Percentiles rank a stretch among this genome's conserved stretches.
Evolutionary conservation across 75 land plant genomes (phyloP).

Genomic region (Picea sitchensis): DNA sequence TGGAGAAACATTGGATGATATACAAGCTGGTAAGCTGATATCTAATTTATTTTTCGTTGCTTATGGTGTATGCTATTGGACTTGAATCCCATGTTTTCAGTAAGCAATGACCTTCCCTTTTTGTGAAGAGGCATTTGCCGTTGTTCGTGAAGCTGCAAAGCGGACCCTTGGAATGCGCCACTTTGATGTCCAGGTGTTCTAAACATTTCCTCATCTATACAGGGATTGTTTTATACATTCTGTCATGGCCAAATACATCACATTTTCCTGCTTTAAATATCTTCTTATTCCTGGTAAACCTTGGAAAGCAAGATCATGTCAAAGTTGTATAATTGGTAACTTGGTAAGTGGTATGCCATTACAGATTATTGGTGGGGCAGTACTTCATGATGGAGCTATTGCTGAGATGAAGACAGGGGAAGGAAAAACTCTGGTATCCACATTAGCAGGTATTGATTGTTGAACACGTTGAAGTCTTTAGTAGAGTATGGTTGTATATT

Average conservation of each 20-base stretch:
- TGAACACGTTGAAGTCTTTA: not conserved
- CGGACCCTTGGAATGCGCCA: constrained; percentile 99
- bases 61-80: not conserved
- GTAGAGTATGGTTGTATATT: not conserved
- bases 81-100: not conserved
- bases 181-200: constrained; percentile 96
- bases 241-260: not conserved
- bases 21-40: constrained; percentile 79
- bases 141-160: constrained; percentile 97
- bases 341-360: constrained; percentile 3
- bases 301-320: not conserved
- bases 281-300: not conserved
- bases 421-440: constrained; percentile 97
- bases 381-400: constrained; percentile 97
- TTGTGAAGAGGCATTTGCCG: constrained; percentile 92
- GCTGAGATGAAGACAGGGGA: constrained; percentile 99
- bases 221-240: not conserved
- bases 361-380: constrained; percentile 98
- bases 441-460: constrained; percentile 59
- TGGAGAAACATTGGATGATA: constrained; percentile 82
- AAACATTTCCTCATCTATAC: not conserved
- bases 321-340: not conserved
- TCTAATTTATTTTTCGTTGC: constrained; percentile 2
- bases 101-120: not conserved
- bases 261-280: not conserved